Evolutionary conservation across 2,329 filamentous ascomycete genomes (phyloP).

Genomic region (Paecilomyces niveus): DNA sequence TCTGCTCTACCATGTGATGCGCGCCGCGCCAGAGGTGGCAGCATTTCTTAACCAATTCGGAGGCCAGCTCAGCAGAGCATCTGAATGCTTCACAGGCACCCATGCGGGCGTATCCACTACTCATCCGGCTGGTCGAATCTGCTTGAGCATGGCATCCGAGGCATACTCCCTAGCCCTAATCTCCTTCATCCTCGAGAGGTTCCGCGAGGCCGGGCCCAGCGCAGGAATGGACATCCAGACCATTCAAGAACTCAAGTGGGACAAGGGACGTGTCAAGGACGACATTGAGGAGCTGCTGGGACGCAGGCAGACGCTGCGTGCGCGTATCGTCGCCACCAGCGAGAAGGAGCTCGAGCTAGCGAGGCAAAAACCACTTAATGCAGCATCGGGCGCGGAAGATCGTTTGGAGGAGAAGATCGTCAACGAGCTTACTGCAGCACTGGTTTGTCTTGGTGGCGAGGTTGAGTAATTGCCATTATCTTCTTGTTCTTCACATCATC

Average conservation of each 20-base stretch:
- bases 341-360: conserved; percentile 62
- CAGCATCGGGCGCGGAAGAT: conserved; percentile 49
- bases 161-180: conserved; percentile 72
- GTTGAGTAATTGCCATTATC: conserved; percentile 19
- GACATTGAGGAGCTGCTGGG: conserved; percentile 77
- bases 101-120: conserved; percentile 38
- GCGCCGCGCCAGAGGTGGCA: conserved; percentile 74
- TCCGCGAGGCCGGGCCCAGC: conserved; percentile 58
- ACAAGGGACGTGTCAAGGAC: conserved; percentile 63
- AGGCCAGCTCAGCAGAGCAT: conserved; percentile 64
- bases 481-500: not conserved
- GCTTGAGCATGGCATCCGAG: conserved; percentile 67
- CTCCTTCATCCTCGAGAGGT: conserved; percentile 61
- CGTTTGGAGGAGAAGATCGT: conserved; percentile 70
- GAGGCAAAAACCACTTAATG: conserved; percentile 34
- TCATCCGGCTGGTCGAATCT: conserved; percentile 55
- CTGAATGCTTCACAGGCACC: conserved; percentile 58
- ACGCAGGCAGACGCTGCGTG: conserved; percentile 60
- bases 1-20: conserved; percentile 72
- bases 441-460: conserved; percentile 34
- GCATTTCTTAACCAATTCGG: conserved; percentile 87
- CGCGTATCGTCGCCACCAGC: conserved; percentile 65
- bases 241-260: conserved; percentile 68
- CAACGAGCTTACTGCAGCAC: conserved; percentile 54
- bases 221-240: conserved; percentile 52